Percentiles rank a stretch among this genome's conserved stretches.
Evolutionary conservation across 2,329 filamentous ascomycete species (phyloP).

Genomic region (Cryphonectria japonica): DNA sequence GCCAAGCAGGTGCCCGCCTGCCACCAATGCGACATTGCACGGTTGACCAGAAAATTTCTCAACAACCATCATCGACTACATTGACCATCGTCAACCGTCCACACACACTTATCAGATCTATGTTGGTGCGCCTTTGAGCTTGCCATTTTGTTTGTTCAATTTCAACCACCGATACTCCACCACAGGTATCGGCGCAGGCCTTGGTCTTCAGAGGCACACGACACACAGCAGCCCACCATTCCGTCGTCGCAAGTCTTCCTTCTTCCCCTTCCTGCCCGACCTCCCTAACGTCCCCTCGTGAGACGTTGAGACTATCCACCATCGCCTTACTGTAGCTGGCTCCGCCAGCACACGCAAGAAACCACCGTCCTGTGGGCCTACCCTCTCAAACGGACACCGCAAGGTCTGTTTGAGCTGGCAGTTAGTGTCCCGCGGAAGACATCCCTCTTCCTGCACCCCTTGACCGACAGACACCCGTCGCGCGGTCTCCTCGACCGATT

Average conservation of each 20-base stretch:
- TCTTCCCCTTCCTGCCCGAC: slow-evolving; percentile 80
- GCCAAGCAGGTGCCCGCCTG: not conserved
- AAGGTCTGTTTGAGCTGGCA: slow-evolving; percentile 95
- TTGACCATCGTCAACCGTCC: not conserved
- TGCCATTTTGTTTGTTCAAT: not conserved
- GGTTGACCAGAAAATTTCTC: slow-evolving; percentile 1
- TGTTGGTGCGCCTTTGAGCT: slow-evolving; percentile 5
- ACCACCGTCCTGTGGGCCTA: slow-evolving; percentile 84
- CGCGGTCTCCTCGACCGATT: slow-evolving; percentile 19
- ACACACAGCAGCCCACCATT: slow-evolving; percentile 79
- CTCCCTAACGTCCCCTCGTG: slow-evolving; percentile 84
- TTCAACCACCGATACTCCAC: slow-evolving; percentile 75
- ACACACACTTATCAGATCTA: not conserved
- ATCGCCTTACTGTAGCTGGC: slow-evolving; percentile 72
- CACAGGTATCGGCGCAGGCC: slow-evolving; percentile 81
- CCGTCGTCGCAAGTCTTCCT: slow-evolving; percentile 80
- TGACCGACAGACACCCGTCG: slow-evolving; percentile 3
- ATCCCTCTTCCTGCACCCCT: slow-evolving; percentile 35
- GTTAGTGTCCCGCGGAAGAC: slow-evolving; percentile 89
- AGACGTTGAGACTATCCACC: slow-evolving; percentile 58
- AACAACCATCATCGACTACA: not conserved
- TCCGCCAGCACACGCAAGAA: slow-evolving; percentile 75
- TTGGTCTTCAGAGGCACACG: slow-evolving; percentile 48
- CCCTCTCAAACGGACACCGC: slow-evolving; percentile 93
- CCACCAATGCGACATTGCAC: slow-evolving; percentile 3